Evolutionary conservation across 192 early-diverging fungal species (phyloP), one percentile per base, ranked within the genome.

Genomic region (Pilobolus umbonatus): DNA sequence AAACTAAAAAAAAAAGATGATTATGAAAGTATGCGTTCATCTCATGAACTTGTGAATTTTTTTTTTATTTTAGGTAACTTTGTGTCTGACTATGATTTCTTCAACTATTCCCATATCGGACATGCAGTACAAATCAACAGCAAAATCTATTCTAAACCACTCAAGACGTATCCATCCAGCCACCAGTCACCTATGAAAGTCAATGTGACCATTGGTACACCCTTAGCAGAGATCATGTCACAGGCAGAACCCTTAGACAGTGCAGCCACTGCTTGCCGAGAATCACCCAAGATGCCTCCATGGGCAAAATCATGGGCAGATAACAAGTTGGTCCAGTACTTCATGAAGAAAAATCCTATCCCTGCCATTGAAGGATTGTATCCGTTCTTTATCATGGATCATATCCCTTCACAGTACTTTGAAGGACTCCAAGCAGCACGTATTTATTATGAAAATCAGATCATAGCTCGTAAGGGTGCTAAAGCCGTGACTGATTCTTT

Each of bases 61-160:
- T 43, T 0, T 45, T 11, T 45, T 21, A 30, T 4, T 57, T 4
- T 29, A 57, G 55, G 55, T 17, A 24, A 57, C 14, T 62, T 50
- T 34, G 10, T 62, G 15, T 51, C 52, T 19, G 44, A 45, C 8
- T 54, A 52, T 1, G 58, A 60, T 19, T 55, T 68, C 36, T 68
- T 68, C 31, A 68, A 68, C 51, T 68, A 61, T 45, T 61, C 53
- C n/a, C 66, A 68, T 51, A 31, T 68, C 25, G 66, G 66, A 3
- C 53, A 56, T 47, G 58, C 51, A 4, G 51, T 68, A 11, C 22
- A 50, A 28, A 51, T 68, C 3, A 38, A 34, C 19, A 34, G 42
- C 9, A 25, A 39, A 35, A 47, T 44, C 44, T 14, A 55, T 12
- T 46, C 46, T 1, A 39, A 50, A 7, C 59, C 59, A 39, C 35